Base-by-base conservation (phyloP, 2,329 filamentous ascomycete genomes). In the Trichoderma harzianum region DNA sequence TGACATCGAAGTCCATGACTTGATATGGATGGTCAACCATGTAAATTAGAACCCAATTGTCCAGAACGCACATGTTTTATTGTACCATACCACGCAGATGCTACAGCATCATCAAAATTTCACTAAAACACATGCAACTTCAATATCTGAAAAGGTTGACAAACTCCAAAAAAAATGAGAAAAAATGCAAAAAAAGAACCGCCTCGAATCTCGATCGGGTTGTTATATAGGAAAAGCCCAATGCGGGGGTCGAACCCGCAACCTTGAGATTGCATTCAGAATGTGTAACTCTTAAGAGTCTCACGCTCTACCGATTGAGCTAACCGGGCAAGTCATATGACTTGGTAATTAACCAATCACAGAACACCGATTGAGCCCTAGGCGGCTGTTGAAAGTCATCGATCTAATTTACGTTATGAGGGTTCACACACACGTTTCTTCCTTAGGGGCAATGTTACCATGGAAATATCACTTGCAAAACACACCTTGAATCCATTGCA, bases 261-360 rank as follows among this genome's bases (percentile, higher is more conserved):
- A 83, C 84, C 85, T 86, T 86, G 83, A 86, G 85, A 86, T 86
- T 70, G 60, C 43, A 69, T 62, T 43, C 71, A 73, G 72, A 73
- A 73, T 69, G 71, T 68, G 72, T 71, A 70, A 70, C 70, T 75
- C 74, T 6, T 87, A 87, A 88, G 89, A 91, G 89, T 90, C 89
- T 90, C 86, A 90, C 88, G 89, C 88, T 91, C 89, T 91, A 90
- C 80, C 79, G 79, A 81, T 81, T 81, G 79, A 81, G 79, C 79
- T 81, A 81, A 80, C 79, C 79, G 78, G 79, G 79, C 79, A 16
- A 51, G 55, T 21, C n/a, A n/a, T n/a, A n/a, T n/a, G n/a, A n/a
- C n/a, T n/a, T n/a, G n/a, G n/a, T n/a, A n/a, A n/a, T n/a, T 39
- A 11, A 18, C 60, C 60, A 63, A 43, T 63, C 60, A n/a, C 4